phyloP scores from a whole-genome alignment of 1,139 yeast genomes.

The Sugiyamaella xylanicola region DNA sequence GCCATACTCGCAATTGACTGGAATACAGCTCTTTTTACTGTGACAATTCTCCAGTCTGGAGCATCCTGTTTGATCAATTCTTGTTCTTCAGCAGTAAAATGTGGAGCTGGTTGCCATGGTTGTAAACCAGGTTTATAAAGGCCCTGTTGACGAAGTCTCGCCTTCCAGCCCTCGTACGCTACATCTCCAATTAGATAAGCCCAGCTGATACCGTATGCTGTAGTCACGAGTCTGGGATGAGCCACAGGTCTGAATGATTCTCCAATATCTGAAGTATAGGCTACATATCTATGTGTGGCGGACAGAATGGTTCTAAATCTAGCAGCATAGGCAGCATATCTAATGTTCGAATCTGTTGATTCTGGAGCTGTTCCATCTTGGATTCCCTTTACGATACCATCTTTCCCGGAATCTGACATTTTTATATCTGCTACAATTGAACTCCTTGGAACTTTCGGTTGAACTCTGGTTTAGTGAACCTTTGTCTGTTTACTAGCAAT shows the following conservation, averaged over 20 bases:
- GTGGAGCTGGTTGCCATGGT: conserved; percentile 65
- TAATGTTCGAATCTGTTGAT: conserved; percentile 55
- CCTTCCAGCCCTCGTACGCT: conserved; percentile 73
- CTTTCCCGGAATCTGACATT: conserved; percentile 11
- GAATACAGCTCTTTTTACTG: conserved; percentile 71
- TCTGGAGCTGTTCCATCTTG: conserved; percentile 35
- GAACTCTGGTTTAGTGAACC: no score
- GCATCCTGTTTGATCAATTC: conserved; percentile 46
- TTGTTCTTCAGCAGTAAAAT: conserved; percentile 37
- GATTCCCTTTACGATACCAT: conserved; percentile 14
- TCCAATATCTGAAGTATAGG: conserved; percentile 85
- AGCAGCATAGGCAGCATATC: conserved; percentile 84
- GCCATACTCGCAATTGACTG: conserved; percentile 87
- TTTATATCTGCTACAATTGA: not conserved
- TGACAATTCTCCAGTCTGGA: conserved; percentile 66
- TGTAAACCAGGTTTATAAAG: conserved; percentile 60
- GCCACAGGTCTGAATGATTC: conserved; percentile 90
- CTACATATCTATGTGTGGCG: conserved; percentile 83
- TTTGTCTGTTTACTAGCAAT: no score
- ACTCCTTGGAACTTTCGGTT: no score
- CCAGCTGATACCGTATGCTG: conserved; percentile 80
- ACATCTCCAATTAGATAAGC: conserved; percentile 78
- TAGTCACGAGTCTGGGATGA: conserved; percentile 61
- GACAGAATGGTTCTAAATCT: conserved; percentile 58
- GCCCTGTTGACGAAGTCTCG: conserved; percentile 68